Base-by-base conservation (phyloP, 306 rosid genomes). In the Astragalus membranaceus region DNA sequence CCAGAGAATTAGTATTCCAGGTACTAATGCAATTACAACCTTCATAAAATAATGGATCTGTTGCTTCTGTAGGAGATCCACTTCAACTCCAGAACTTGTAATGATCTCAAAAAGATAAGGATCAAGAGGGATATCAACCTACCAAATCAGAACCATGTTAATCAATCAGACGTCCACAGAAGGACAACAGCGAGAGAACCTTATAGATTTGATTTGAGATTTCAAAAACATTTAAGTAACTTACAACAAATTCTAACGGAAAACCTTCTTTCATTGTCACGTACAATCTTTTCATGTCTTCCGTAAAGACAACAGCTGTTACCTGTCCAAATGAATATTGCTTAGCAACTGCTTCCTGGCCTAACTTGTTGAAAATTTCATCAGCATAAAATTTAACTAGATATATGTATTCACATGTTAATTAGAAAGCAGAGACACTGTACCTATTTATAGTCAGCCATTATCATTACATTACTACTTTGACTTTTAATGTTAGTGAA, bases 251-350 rank as follows among this genome's bases (percentile, higher is more conserved):
- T 80, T 94, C 99, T 70, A 86, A 49, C 57, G 99, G 99, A 78
- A 94, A 94, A 59, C 99, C 97, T 81, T 91, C 96, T 84, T 90
- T 94, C 99, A 94, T 91, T 11, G 92, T 91, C 59, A 88, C 95
- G 57, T 85, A 91, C 78, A 87, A 78, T 77, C 92, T 84, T 77
- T 90, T 94, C 43, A 94, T 64, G 73, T 94, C 96, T 82, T 94
- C 96, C 0, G 95, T 88, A 69, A 91, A 90, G 57, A 94, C 95
- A 79, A 91, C 84, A 20, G 97, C 99, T 66, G 92, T 96, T 56
- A 94, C 97, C 99, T 94, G 92, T 70, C 67, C 74, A 77, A 80
- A 80, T 73, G 36, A 78, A 78, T 68, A 49, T 67, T 61, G 64
- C 71, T 79, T 78, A 87, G 80, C 72, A 73, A 77, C 53, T 10